phyloP scores from a whole-genome alignment of 768 basidiomycete genomes.

The Pleurotus giganteus region DNA sequence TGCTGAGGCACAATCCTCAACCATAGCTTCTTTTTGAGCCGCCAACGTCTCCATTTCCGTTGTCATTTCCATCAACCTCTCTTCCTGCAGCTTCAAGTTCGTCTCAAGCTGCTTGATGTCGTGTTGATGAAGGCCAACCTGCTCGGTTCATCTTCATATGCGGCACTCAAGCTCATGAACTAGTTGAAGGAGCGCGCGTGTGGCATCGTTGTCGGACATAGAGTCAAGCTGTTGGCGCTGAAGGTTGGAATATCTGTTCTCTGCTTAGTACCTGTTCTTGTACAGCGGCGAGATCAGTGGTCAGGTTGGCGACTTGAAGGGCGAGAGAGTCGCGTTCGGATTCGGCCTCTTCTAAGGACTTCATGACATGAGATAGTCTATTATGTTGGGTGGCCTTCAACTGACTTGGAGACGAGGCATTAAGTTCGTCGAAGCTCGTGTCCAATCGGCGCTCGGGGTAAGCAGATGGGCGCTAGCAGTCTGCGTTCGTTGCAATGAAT shows the following conservation, averaged over 20 bases:
- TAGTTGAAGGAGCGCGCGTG: slow-evolving; percentile 54
- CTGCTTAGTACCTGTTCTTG: slow-evolving; percentile 56
- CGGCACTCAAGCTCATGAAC: slow-evolving; percentile 69
- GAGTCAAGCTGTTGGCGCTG: slow-evolving; percentile 66
- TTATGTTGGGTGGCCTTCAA: slow-evolving; percentile 38
- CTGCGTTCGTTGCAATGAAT: neutral
- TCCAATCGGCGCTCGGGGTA: slow-evolving; percentile 26
- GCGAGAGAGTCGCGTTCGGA: slow-evolving; percentile 64
- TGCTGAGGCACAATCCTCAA: slow-evolving; percentile 81
- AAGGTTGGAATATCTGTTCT: slow-evolving; percentile 58
- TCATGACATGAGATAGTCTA: slow-evolving; percentile 37
- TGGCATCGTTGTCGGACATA: slow-evolving; percentile 58
- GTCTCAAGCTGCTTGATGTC: slow-evolving; percentile 76
- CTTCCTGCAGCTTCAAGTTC: slow-evolving; percentile 73
- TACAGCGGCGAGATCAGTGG: slow-evolving; percentile 49
- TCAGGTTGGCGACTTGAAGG: slow-evolving; percentile 65
- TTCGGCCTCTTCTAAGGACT: slow-evolving; percentile 53
- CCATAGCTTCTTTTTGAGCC: slow-evolving; percentile 75
- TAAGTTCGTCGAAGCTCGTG: slow-evolving; percentile 29
- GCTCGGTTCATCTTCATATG: slow-evolving; percentile 64
- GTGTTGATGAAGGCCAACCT: slow-evolving; percentile 77
- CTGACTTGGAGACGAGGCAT: slow-evolving; percentile 30
- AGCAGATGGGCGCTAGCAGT: neutral
- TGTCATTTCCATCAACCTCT: slow-evolving; percentile 68
- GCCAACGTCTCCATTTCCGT: slow-evolving; percentile 63